Percentiles rank a stretch among this genome's conserved stretches.
These are phyloP conservation scores for Sarcodon aspratus DNA, from an alignment of 768 basidiomycete genomes.

Conservation along the genomic window DNA sequence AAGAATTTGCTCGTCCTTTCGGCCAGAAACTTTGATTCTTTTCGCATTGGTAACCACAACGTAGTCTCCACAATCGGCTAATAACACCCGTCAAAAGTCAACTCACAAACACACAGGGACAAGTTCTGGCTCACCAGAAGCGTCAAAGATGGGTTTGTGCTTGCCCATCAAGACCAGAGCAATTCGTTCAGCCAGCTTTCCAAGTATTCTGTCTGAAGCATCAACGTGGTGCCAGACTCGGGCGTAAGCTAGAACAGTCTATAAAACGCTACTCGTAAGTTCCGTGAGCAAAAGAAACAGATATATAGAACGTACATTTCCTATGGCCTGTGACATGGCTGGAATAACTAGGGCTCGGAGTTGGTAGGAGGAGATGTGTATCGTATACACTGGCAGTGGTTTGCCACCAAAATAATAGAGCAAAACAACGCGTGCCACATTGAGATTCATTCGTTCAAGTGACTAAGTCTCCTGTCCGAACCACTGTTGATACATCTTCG, in stretches of 20 bases:
- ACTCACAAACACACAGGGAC: background rate
- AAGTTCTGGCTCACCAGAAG: constrained; percentile 47
- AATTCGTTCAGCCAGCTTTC: constrained; percentile 89
- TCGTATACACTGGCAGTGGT: too few species aligned
- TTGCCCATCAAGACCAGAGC: constrained; percentile 98
- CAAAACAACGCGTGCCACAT: too few species aligned
- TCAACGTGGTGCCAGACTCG: constrained; percentile 95
- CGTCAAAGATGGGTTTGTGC: constrained; percentile 96
- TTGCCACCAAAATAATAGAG: too few species aligned
- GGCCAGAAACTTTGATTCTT: constrained; percentile 77
- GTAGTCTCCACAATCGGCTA: constrained; percentile 97
- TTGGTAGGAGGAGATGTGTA: too few species aligned
- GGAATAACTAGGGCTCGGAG: constrained; percentile 4
- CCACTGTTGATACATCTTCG: too few species aligned
- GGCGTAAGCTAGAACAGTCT: constrained; percentile 96
- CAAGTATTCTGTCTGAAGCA: constrained; percentile 82
- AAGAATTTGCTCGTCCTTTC: constrained; percentile 77
- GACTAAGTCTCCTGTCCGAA: too few species aligned
- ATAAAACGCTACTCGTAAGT: constrained; percentile 1
- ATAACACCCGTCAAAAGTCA: background rate
- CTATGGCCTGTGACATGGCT: constrained; percentile 70
- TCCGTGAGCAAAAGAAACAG: background rate
- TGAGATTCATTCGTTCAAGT: too few species aligned
- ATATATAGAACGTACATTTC: constrained; percentile 43
- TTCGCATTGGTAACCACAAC: constrained; percentile 89